A percentile compares a stretch with the other conserved stretches of the same genome.
These are phyloP conservation scores for Fallopia convolvulus DNA, from an alignment of 148 eudicot genomes.

Conservation along the genomic window DNA sequence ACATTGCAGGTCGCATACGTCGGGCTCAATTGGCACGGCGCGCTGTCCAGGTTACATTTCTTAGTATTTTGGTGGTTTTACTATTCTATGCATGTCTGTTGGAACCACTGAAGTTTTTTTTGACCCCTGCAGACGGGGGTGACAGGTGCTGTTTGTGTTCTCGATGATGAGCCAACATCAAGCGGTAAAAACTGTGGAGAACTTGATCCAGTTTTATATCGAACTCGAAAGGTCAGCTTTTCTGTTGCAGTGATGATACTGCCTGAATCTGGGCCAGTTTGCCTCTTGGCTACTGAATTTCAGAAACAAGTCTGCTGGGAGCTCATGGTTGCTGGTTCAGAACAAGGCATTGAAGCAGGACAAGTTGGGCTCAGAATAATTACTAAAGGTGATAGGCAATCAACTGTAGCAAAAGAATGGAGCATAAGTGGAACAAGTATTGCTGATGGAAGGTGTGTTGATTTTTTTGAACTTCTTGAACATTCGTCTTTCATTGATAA, in stretches of 20 bases:
- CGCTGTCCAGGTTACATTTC: conserved; percentile 64
- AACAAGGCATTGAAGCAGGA: conserved; percentile 98
- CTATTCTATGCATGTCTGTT: background rate
- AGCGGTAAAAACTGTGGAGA: conserved; percentile 81
- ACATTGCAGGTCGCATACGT: conserved; percentile 84
- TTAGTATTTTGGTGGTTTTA: background rate
- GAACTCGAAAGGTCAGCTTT: conserved; percentile 69
- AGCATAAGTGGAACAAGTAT: conserved; percentile 86
- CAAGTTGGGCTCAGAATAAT: conserved; percentile 92
- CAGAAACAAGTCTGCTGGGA: conserved; percentile 88
- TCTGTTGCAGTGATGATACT: conserved; percentile 82
- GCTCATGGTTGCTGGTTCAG: conserved; percentile 93
- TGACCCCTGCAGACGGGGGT: conserved; percentile 63
- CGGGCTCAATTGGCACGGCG: conserved; percentile 81
- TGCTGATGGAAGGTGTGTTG: conserved; percentile 90
- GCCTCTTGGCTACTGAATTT: conserved; percentile 87
- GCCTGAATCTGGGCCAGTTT: conserved; percentile 97
- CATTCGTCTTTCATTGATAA: background rate
- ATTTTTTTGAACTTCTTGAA: background rate
- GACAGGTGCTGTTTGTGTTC: conserved; percentile 81
- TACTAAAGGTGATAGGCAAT: conserved; percentile 82
- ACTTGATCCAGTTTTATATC: conserved; percentile 72
- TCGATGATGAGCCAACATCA: conserved; percentile 94
- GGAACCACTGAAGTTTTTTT: background rate
- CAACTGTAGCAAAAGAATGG: conserved; percentile 88